These are phyloP conservation scores for Hypholoma sublateritium DNA, from an alignment of 768 basidiomycete species.

Conservation along the genomic window DNA sequence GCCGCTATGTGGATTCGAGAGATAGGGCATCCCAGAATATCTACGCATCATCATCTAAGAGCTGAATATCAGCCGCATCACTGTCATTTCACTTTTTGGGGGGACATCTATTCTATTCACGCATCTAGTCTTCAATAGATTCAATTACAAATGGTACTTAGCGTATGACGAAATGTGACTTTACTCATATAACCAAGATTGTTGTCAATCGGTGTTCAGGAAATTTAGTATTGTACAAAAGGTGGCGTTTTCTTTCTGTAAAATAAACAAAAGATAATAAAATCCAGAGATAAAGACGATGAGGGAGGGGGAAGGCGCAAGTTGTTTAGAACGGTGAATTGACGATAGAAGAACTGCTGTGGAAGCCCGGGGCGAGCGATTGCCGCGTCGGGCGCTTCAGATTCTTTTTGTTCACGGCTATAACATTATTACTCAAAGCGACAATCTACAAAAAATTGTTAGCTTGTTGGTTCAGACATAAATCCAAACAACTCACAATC, in stretches of 20 bases:
- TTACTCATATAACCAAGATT: conserved; percentile 3
- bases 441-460: conserved; percentile 65
- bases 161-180: neutral
- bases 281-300: conserved; percentile 15
- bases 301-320: neutral
- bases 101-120: neutral
- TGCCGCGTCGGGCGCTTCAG: conserved; percentile 79
- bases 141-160: neutral
- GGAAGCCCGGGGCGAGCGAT: conserved; percentile 54
- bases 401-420: conserved; percentile 92
- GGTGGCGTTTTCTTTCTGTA: neutral
- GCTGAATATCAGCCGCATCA: neutral
- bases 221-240: conserved; percentile 4
- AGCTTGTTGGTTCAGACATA: neutral
- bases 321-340: conserved; percentile 55
- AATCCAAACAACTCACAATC: conserved; percentile 58
- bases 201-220: neutral
- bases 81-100: neutral
- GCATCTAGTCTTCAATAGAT: neutral
- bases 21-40: conserved; percentile 40
- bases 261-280: conserved; percentile 13
- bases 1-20: conserved; percentile 67
- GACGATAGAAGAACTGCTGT: conserved; percentile 64
- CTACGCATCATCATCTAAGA: conserved; percentile 1
- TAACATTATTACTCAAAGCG: conserved; percentile 90